Percentiles rank a stretch among this genome's conserved stretches.
Evolutionary conservation across 805 yeast genomes (phyloP).

Genomic region (Tetrapisispora taiwanensis): DNA sequence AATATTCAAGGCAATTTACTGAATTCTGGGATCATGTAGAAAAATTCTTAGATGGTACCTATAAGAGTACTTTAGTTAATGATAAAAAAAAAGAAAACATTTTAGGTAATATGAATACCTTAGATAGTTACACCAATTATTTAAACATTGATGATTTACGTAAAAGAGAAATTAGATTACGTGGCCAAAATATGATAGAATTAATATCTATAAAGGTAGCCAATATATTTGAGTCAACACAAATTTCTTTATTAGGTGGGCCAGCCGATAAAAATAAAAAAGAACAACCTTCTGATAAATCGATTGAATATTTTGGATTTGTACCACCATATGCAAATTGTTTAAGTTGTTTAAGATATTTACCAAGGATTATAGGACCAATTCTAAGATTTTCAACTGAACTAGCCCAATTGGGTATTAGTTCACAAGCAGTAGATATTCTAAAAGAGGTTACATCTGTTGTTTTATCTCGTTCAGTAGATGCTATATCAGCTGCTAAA

Average conservation of each 20-base stretch:
- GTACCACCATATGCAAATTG: constrained; percentile 59
- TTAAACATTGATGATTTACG: constrained; percentile 34
- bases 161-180: constrained; percentile 30
- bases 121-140: constrained; percentile 24
- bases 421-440: constrained; percentile 30
- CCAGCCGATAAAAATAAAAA: constrained; percentile 1
- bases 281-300: constrained; percentile 1
- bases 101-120: constrained; percentile 19
- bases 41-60: constrained; percentile 41
- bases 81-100: constrained; percentile 33
- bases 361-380: constrained; percentile 37
- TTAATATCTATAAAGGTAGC: constrained; percentile 25
- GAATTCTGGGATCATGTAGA: constrained; percentile 47
- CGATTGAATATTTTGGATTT: constrained; percentile 38
- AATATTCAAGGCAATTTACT: constrained; percentile 33
- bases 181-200: constrained; percentile 33
- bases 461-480: constrained; percentile 35
- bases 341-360: constrained; percentile 44
- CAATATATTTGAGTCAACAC: constrained; percentile 29
- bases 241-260: constrained; percentile 9
- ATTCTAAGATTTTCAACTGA: constrained; percentile 35
- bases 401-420: constrained; percentile 35
- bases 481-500: constrained; percentile 43
- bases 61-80: constrained; percentile 33
- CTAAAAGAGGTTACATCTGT: constrained; percentile 30